phyloP scores from a whole-genome alignment of 1,139 yeast genomes.

The Blastobotrys capitulatus region DNA sequence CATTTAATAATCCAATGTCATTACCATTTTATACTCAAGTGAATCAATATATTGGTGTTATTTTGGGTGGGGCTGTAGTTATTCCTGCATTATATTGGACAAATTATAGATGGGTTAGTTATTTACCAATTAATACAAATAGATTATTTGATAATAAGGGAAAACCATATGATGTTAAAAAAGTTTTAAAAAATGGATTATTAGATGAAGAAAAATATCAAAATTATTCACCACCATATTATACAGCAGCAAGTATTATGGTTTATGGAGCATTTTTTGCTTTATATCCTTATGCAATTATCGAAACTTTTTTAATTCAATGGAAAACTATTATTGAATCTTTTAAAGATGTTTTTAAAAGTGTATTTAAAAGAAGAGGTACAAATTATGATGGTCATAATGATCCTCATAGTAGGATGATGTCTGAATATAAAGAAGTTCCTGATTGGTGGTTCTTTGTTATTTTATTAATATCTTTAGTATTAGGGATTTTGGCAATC shows the following conservation, averaged over 20 bases:
- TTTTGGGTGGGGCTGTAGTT: slow-evolving; percentile 38
- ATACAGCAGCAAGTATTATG: slow-evolving; percentile 52
- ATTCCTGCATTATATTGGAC: slow-evolving; percentile 43
- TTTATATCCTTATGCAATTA: slow-evolving; percentile 50
- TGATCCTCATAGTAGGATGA: slow-evolving; percentile 55
- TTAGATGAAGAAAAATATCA: slow-evolving; percentile 31
- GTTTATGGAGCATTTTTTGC: slow-evolving; percentile 50
- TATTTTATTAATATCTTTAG: slow-evolving; percentile 45
- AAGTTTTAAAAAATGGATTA: slow-evolving; percentile 36
- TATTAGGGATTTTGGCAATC: slow-evolving; percentile 45
- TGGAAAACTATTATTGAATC: slow-evolving; percentile 16
- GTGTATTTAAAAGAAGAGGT: slow-evolving; percentile 16
- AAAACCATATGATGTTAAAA: slow-evolving; percentile 37
- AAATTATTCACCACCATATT: slow-evolving; percentile 47
- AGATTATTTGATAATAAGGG: slow-evolving; percentile 45
- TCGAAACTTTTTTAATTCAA: slow-evolving; percentile 37
- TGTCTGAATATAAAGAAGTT: slow-evolving; percentile 52
- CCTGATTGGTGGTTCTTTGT: slow-evolving; percentile 56
- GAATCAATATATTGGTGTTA: slow-evolving; percentile 40
- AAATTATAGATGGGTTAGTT: slow-evolving; percentile 47
- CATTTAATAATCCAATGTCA: slow-evolving; percentile 29
- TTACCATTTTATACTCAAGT: slow-evolving; percentile 41
- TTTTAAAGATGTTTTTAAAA: slow-evolving; percentile 9
- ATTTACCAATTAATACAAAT: slow-evolving; percentile 49
- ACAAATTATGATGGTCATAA: slow-evolving; percentile 34